phyloP scores from a whole-genome alignment of 2,329 filamentous ascomycete species.

The Aspergillus glaucus region DNA sequence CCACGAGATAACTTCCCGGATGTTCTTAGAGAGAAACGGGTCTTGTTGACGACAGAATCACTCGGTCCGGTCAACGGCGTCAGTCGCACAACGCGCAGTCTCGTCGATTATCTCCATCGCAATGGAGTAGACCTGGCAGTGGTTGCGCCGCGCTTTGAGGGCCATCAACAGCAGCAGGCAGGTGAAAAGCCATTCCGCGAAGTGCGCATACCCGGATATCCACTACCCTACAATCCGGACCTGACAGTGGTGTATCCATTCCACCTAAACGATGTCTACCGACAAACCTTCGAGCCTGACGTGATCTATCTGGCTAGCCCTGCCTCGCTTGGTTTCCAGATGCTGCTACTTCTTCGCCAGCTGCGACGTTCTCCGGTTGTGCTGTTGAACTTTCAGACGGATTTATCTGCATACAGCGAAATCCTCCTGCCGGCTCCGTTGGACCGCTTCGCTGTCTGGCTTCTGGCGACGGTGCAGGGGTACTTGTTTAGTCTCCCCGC shows the following conservation, averaged over 20 bases:
- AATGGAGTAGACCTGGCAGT: conserved; percentile 60
- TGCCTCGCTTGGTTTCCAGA: conserved; percentile 63
- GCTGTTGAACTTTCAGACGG: conserved; percentile 66
- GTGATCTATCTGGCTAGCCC: conserved; percentile 65
- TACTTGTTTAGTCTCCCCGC: conserved; percentile 58
- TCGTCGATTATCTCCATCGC: conserved; percentile 60
- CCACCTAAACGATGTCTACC: conserved; percentile 56
- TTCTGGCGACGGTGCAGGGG: conserved; percentile 59
- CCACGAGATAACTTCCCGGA: conserved; percentile 31
- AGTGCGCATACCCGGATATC: conserved; percentile 57
- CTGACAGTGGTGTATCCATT: conserved; percentile 65
- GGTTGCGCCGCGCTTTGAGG: conserved; percentile 55
- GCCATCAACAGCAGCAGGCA: conserved; percentile 35
- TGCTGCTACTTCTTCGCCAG: conserved; percentile 62
- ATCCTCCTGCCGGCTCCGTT: conserved; percentile 63
- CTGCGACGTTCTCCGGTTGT: conserved; percentile 52
- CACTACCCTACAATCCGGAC: conserved; percentile 65
- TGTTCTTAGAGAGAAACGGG: conserved; percentile 52
- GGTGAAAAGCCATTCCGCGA: conserved; percentile 39
- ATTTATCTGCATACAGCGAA: conserved; percentile 61
- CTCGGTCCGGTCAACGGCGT: conserved; percentile 70
- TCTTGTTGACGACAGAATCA: conserved; percentile 64
- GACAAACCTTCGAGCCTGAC: conserved; percentile 59
- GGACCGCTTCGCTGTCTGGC: conserved; percentile 54
- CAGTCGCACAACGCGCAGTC: conserved; percentile 62